These are phyloP conservation scores for Acrodontium crateriforme DNA, from an alignment of 2,329 filamentous ascomycete genomes.

Conservation along the genomic window DNA sequence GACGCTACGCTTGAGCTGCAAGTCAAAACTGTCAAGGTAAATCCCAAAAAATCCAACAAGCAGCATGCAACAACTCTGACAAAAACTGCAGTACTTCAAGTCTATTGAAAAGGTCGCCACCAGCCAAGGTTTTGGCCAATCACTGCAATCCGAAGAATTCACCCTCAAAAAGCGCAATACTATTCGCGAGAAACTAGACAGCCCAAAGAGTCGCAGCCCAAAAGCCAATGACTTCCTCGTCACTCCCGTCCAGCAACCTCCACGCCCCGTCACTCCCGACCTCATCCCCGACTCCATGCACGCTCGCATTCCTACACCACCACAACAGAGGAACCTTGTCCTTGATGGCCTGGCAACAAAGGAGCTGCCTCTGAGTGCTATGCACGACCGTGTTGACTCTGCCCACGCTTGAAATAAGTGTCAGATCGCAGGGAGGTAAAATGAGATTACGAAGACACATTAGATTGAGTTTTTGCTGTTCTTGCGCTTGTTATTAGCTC, in stretches of 20 bases:
- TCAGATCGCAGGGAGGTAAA: too few relatives aligned
- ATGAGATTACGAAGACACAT: too few relatives aligned
- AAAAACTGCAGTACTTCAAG: constrained; percentile 31
- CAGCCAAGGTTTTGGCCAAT: constrained; percentile 32
- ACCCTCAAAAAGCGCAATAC: constrained; percentile 21
- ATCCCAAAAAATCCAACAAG: background rate
- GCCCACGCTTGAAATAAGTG: too few relatives aligned
- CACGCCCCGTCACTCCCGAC: constrained; percentile 20
- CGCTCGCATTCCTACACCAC: constrained; percentile 14
- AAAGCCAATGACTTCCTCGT: constrained; percentile 10
- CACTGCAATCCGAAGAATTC: constrained; percentile 22
- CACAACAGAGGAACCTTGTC: too few relatives aligned
- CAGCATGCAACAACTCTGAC: background rate
- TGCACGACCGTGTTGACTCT: too few relatives aligned
- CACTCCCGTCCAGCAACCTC: constrained; percentile 4
- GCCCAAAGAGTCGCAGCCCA: constrained; percentile 12
- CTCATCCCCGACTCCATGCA: constrained; percentile 24
- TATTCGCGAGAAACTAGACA: constrained; percentile 22
- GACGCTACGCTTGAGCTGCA: constrained; percentile 42
- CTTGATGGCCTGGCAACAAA: too few relatives aligned
- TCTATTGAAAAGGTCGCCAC: constrained; percentile 34
- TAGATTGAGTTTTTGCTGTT: too few relatives aligned
- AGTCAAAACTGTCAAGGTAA: constrained; percentile 29
- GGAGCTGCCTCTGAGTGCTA: too few relatives aligned
- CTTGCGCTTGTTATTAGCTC: too few relatives aligned